Percentiles rank a stretch among this genome's conserved stretches.
Evolutionary conservation across 768 basidiomycete genomes (phyloP).

Genomic region (Hysterangium stoloniferum): DNA sequence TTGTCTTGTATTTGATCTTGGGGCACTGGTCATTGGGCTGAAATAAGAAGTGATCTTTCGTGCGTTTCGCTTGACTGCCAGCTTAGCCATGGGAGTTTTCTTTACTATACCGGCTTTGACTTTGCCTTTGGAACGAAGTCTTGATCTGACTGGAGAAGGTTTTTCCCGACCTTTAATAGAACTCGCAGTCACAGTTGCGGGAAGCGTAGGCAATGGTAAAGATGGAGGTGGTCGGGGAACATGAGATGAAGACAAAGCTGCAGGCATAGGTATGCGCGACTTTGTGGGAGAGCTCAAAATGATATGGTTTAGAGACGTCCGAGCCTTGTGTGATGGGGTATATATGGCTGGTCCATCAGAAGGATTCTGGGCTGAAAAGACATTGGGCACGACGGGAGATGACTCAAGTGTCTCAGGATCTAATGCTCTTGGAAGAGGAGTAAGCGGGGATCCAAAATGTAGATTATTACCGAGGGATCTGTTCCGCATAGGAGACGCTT

Average conservation of each 20-base stretch:
- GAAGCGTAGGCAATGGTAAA: neutral
- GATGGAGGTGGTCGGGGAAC: conserved; percentile 1
- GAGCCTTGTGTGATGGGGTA: neutral
- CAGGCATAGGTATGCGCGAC: neutral
- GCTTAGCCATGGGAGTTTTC: conserved; percentile 3
- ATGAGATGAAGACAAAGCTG: conserved; percentile 1
- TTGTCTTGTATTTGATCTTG: too few relatives aligned
- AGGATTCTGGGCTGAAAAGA: neutral
- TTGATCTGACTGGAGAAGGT: neutral
- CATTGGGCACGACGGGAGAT: too few relatives aligned
- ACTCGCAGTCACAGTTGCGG: neutral
- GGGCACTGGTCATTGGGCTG: neutral
- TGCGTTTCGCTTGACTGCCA: conserved; percentile 3
- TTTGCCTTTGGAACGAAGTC: neutral
- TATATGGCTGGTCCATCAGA: neutral
- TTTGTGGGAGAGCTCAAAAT: neutral
- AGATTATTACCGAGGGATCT: neutral
- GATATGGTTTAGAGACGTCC: neutral
- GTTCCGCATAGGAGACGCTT: too few relatives aligned
- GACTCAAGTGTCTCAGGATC: too few relatives aligned
- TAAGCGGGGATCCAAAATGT: neutral
- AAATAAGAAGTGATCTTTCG: neutral
- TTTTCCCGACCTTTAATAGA: neutral
- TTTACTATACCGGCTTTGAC: neutral
- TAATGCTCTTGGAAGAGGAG: neutral